A percentile compares a stretch with the other conserved stretches of the same genome.
Conservation (phyloP, 2,329 filamentous ascomycete species). For the Xylariales sp. region DNA sequence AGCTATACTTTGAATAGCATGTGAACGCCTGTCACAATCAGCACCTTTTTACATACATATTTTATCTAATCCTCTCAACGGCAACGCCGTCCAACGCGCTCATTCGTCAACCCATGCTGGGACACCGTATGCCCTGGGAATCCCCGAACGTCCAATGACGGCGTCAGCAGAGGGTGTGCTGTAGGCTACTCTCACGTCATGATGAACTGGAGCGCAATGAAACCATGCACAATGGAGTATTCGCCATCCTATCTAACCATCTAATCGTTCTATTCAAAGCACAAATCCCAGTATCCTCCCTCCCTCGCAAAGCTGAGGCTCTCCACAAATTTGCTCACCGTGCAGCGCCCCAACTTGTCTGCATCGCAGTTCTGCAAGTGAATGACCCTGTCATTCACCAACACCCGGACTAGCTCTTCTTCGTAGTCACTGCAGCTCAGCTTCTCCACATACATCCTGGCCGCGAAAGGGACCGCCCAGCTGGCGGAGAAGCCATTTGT, state of each 20-base stretch:
- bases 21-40: too few species aligned
- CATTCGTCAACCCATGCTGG: too few species aligned
- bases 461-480: slow-evolving; percentile 80
- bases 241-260: not conserved
- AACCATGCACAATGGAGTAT: too few species aligned
- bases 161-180: too few species aligned
- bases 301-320: slow-evolving; percentile 68
- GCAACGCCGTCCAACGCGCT: too few species aligned
- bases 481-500: slow-evolving; percentile 68
- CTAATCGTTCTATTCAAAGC: slow-evolving; percentile 34
- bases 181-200: too few species aligned
- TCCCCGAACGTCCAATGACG: too few species aligned
- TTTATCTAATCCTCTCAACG: too few species aligned
- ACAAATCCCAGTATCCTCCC: slow-evolving; percentile 71
- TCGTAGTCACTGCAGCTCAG: slow-evolving; percentile 56
- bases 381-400: slow-evolving; percentile 82
- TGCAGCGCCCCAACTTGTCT: slow-evolving; percentile 69
- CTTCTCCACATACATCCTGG: slow-evolving; percentile 83
- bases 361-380: slow-evolving; percentile 65
- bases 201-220: not conserved
- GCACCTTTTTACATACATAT: too few species aligned
- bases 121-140: too few species aligned
- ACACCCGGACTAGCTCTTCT: slow-evolving; percentile 71
- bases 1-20: too few species aligned
- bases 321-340: slow-evolving; percentile 64